A percentile compares a stretch with the other conserved stretches of the same genome.
phyloP scores from a whole-genome alignment of 352 stramenopile genomes.

The Phytophthora meadii region DNA sequence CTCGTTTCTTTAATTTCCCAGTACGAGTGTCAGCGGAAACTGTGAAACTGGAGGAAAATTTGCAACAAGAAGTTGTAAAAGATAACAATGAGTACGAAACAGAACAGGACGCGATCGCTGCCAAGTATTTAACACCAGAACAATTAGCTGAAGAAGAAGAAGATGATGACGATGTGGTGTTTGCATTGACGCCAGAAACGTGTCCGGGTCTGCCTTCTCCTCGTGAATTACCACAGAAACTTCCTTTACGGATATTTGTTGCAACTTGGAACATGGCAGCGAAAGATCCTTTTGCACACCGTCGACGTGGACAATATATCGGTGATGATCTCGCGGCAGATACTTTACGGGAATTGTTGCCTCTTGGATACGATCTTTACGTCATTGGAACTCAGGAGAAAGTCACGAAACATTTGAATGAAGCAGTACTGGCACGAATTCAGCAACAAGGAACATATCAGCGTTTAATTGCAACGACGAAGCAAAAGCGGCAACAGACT shows the following conservation, averaged over 20 bases:
- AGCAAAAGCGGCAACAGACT: background rate
- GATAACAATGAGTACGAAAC: constrained; percentile 2
- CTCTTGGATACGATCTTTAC: constrained; percentile 79
- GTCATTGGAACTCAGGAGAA: constrained; percentile 79
- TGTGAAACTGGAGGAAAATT: background rate
- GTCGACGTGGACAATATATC: constrained; percentile 47
- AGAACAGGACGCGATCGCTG: background rate
- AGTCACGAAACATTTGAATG: constrained; percentile 67
- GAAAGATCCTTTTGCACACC: constrained; percentile 58
- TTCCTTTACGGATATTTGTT: constrained; percentile 62
- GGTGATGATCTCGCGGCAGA: constrained; percentile 45
- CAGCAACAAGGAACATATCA: constrained; percentile 38
- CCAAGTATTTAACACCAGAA: constrained; percentile 5
- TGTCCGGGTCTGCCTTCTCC: constrained; percentile 30
- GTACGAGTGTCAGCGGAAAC: background rate
- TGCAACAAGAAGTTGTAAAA: background rate
- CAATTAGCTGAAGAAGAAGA: constrained; percentile 26
- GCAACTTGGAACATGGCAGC: constrained; percentile 83
- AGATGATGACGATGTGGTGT: constrained; percentile 27
- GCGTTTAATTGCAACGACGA: constrained; percentile 32
- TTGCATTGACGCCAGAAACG: constrained; percentile 42
- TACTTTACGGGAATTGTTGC: constrained; percentile 54
- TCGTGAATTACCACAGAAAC: constrained; percentile 1
- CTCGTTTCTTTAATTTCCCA: too few species aligned
- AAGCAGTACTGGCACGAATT: constrained; percentile 55